Evolutionary conservation across 345 rosid genomes (phyloP).

Genomic region (Salix koriyanagi): DNA sequence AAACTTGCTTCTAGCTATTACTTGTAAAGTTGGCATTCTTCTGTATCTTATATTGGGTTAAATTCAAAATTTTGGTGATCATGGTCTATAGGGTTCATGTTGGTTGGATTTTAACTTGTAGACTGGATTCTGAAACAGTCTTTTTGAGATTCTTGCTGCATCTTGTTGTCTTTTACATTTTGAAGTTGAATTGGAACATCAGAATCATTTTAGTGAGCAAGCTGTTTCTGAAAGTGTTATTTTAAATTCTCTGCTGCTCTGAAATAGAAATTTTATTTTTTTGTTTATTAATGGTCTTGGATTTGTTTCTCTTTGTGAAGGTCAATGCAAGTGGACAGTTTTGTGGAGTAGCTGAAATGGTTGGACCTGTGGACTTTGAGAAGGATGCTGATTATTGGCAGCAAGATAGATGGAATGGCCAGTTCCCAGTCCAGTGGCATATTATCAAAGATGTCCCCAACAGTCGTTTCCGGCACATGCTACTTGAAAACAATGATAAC

Average conservation of each 20-base stretch:
- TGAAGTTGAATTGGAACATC: background rate
- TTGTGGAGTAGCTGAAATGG: slow-evolving; percentile 75
- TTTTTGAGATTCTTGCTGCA: background rate
- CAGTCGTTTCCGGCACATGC: slow-evolving; percentile 55
- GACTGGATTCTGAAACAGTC: too few species aligned
- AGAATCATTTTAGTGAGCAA: background rate
- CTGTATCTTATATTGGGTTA: background rate
- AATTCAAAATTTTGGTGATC: background rate
- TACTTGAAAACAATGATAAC: slow-evolving; percentile 64
- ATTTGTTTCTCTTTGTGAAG: slow-evolving; percentile 28
- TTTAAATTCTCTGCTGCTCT: background rate
- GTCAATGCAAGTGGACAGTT: slow-evolving; percentile 80
- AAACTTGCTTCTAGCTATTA: background rate
- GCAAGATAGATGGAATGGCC: slow-evolving; percentile 78
- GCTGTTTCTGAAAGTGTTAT: background rate
- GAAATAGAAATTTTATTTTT: background rate
- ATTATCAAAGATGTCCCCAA: slow-evolving; percentile 70
- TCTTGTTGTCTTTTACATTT: background rate
- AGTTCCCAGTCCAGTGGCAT: slow-evolving; percentile 74
- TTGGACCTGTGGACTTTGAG: slow-evolving; percentile 66
- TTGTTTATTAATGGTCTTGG: background rate
- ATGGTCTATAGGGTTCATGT: background rate
- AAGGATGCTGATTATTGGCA: slow-evolving; percentile 68
- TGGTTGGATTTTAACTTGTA: background rate
- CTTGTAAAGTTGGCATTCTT: background rate